phyloP scores from a whole-genome alignment of 2,329 filamentous ascomycete genomes.

The Phoma sp. region DNA sequence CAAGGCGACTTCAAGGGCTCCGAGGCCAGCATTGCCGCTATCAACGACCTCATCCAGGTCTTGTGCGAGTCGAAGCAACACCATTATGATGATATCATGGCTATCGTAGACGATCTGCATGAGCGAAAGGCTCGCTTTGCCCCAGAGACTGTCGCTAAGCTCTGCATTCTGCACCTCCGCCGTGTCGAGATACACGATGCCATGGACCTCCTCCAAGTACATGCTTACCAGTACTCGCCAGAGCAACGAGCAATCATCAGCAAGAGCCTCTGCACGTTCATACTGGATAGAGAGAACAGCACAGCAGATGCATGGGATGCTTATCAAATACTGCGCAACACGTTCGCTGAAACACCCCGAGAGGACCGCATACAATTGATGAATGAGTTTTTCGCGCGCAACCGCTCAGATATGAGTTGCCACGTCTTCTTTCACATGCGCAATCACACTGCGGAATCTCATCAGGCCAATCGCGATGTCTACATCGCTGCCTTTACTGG shows the following conservation, averaged over 20 bases:
- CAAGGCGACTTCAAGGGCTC: constrained; percentile 63
- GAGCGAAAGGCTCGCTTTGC: constrained; percentile 73
- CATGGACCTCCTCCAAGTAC: constrained; percentile 80
- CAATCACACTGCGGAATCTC: constrained; percentile 68
- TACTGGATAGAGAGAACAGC: constrained; percentile 70
- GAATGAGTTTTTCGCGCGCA: constrained; percentile 79
- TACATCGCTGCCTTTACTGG: constrained; percentile 83
- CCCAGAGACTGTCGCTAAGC: constrained; percentile 74
- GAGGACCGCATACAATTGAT: constrained; percentile 75
- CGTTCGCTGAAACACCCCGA: constrained; percentile 69
- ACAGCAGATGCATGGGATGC: constrained; percentile 69
- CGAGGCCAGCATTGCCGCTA: constrained; percentile 66
- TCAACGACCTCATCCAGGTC: constrained; percentile 76
- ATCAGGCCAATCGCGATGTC: constrained; percentile 73
- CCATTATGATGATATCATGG: constrained; percentile 74
- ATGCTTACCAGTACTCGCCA: constrained; percentile 74
- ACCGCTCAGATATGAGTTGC: constrained; percentile 82
- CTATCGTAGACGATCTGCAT: constrained; percentile 76
- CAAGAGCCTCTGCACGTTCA: constrained; percentile 71
- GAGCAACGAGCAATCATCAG: constrained; percentile 73
- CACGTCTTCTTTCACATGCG: constrained; percentile 94
- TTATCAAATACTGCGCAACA: constrained; percentile 65
- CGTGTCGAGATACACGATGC: constrained; percentile 80
- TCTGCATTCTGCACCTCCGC: constrained; percentile 77
- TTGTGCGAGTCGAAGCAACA: constrained; percentile 68